Percentiles rank a stretch among this genome's conserved stretches.
phyloP scores from a whole-genome alignment of 805 yeast species.

The Suhomyces sp. region DNA sequence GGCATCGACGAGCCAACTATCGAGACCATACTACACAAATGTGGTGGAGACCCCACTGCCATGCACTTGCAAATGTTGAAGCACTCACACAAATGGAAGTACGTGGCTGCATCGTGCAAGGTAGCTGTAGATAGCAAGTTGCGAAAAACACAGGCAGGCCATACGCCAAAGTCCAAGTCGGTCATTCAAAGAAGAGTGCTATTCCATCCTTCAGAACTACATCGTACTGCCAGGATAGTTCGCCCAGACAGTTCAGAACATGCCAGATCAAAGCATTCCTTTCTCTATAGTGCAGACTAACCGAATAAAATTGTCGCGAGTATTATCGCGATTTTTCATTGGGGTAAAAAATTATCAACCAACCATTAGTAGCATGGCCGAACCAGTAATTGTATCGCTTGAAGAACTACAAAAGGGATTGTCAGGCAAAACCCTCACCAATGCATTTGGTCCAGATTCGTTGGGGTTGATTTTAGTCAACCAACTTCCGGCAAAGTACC shows the following conservation, averaged over 20 bases:
- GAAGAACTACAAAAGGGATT: constrained; percentile 30
- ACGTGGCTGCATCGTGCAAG: not conserved
- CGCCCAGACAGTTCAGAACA: not conserved
- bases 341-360: not conserved
- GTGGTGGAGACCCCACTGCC: not conserved
- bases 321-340: not conserved
- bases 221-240: not conserved
- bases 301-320: not conserved
- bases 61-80: not conserved
- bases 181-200: not conserved
- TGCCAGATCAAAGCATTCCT: not conserved
- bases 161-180: not conserved
- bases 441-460: constrained; percentile 55
- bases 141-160: not conserved
- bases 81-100: not conserved
- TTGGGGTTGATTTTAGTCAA: constrained; percentile 52
- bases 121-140: not conserved
- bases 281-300: not conserved
- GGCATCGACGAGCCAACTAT: not conserved
- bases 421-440: constrained; percentile 26
- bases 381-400: constrained; percentile 31
- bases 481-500: constrained; percentile 39
- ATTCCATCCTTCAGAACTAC: not conserved
- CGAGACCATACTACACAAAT: not conserved
- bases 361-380: not conserved